phyloP scores from a whole-genome alignment of 208 protist species.

The Leishmania turanica region DNA sequence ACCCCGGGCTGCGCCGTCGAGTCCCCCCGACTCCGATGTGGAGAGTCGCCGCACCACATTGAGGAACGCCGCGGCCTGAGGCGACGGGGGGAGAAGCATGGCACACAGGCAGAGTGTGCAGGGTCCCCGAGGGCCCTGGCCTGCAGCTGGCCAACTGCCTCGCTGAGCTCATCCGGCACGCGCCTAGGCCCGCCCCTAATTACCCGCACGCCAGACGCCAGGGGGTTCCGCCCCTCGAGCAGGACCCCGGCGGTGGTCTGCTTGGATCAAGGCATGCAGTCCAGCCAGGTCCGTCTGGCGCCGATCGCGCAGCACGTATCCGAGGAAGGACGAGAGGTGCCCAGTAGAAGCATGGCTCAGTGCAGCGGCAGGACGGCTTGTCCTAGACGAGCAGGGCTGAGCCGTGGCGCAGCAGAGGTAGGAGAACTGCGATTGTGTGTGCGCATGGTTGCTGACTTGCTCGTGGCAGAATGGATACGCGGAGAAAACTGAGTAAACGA shows the following conservation, averaged over 20 bases:
- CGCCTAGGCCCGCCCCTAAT: background rate
- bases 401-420: background rate
- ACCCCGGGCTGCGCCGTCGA: too few species aligned
- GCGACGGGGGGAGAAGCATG: background rate
- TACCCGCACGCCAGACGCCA: background rate
- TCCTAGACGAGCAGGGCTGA: background rate
- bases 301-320: background rate
- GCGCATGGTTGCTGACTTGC: background rate
- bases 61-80: background rate
- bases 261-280: background rate
- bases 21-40: background rate
- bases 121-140: background rate
- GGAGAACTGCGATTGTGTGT: background rate
- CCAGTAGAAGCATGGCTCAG: background rate
- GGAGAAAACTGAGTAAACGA: background rate
- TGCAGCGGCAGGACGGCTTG: background rate
- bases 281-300: background rate
- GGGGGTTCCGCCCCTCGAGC: background rate
- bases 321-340: background rate
- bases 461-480: background rate
- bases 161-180: background rate
- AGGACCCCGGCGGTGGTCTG: background rate
- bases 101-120: background rate
- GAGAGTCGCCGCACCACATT: background rate
- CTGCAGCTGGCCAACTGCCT: background rate